Evolutionary conservation across 352 stramenopile species (phyloP), one percentile per base, ranked within the genome.

Genomic region (Plasmopara halstedii): DNA sequence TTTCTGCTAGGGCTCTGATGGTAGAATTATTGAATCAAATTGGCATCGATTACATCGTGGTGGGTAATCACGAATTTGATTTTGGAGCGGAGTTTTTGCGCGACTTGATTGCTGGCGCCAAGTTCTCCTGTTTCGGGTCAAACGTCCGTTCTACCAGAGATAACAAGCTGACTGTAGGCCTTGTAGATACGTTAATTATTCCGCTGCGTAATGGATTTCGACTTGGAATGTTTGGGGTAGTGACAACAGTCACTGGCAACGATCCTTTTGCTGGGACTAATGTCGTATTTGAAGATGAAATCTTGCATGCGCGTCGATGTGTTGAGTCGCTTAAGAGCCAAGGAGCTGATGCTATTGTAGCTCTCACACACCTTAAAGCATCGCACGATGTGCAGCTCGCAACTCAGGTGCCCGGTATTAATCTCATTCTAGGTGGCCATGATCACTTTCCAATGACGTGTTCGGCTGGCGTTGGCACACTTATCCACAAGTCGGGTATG

Each of bases 381-480:
- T 69, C 57, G 13, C 49, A 80, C 22, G 83, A 95, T 62, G 49
- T 72, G 15, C 48, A 58, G 10, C 52, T 95, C 20, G 74, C 72
- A 3, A 66, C 58, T n/a, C 61, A 67, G 18, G 63, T 73, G 2
- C 67, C 73, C 4, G 75, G 73, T 2, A 82, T 91, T n/a, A 54
- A 88, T 33, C 44, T 95, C 14, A 82, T 96, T 11, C 58, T 96
- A 13, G 87, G 87, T n/a, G 85, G 87, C 7, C 87, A 96, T 53
- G 87, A 96, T 56, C 87, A 96, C 47, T 75, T 88, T 21, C 73
- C 76, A 3, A 69, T 88, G 42, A 82, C 83, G 17, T 50, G 71
- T 15, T 73, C 83, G 43, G 53, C 70, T 2, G 42, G 60, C 35
- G 37, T 62, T 31, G 27, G 50, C 11, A 85, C 80, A 2, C 69